Conservation (phyloP, 1,284 basidiomycete species). For the Pseudozyma thailandica region DNA sequence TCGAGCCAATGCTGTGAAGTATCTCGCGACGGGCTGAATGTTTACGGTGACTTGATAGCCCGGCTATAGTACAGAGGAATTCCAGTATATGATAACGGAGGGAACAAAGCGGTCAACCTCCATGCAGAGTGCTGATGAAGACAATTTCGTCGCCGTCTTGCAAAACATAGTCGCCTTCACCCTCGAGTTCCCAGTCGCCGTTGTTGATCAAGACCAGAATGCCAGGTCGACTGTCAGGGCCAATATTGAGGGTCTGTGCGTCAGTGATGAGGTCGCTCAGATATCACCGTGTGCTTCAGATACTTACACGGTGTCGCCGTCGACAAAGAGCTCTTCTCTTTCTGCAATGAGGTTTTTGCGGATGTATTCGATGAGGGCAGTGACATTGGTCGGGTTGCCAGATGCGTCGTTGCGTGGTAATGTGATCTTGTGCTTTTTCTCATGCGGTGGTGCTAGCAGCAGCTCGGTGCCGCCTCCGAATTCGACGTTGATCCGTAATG, state of each 20-base stretch:
- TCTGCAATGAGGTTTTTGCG: constrained; percentile 83
- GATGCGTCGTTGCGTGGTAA: constrained; percentile 33
- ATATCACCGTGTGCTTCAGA: not conserved
- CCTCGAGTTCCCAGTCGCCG: constrained; percentile 97
- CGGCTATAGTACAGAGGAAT: too few relatives aligned
- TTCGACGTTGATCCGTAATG: constrained; percentile 45
- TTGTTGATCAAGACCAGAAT: constrained; percentile 96
- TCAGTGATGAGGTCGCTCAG: not conserved
- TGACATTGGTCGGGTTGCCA: constrained; percentile 73
- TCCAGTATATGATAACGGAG: too few relatives aligned
- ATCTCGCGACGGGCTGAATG: too few relatives aligned
- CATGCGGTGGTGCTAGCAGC: constrained; percentile 60
- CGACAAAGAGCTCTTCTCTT: constrained; percentile 87
- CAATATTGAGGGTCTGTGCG: not conserved
- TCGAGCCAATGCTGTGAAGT: too few relatives aligned
- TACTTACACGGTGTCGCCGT: constrained; percentile 86
- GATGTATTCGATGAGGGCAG: constrained; percentile 82
- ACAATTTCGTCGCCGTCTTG: constrained; percentile 87
- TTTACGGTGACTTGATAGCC: too few relatives aligned
- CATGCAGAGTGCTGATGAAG: constrained; percentile 95
- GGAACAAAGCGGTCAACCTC: too few relatives aligned
- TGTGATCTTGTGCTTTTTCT: constrained; percentile 56
- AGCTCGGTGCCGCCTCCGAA: constrained; percentile 65
- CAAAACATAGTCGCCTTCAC: constrained; percentile 86
- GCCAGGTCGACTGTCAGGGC: constrained; percentile 80